A percentile compares a stretch with the other conserved stretches of the same genome.
These are phyloP conservation scores for Trichocladium antarcticum DNA, from an alignment of 495 filamentous ascomycete species.

Conservation along the genomic window DNA sequence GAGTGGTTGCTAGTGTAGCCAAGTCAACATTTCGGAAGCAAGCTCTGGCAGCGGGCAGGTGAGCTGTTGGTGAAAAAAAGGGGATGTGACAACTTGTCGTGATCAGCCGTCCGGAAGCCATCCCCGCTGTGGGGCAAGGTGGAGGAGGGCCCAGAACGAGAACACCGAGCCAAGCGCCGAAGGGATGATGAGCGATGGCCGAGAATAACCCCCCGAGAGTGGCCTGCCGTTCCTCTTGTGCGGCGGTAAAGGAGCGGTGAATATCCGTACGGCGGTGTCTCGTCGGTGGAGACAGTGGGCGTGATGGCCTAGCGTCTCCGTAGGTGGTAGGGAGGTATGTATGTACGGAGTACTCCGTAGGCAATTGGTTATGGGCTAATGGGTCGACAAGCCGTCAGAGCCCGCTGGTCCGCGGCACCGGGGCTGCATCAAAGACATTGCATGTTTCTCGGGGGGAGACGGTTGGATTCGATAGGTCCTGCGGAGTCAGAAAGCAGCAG, in stretches of 20 bases:
- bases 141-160: background rate
- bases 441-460: background rate
- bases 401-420: background rate
- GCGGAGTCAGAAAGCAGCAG: background rate
- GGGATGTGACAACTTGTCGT: constrained; percentile 11
- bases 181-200: constrained; percentile 6
- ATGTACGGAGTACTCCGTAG: too few relatives aligned
- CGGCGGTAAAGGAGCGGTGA: constrained; percentile 17
- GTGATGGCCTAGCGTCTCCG: too few relatives aligned
- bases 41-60: background rate
- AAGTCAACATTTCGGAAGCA: background rate
- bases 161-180: constrained; percentile 2
- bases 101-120: constrained; percentile 17
- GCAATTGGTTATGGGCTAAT: too few relatives aligned
- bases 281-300: background rate
- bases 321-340: too few relatives aligned
- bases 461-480: background rate
- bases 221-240: background rate
- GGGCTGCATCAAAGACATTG: background rate
- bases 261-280: background rate
- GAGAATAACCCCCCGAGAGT: constrained; percentile 14
- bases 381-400: background rate
- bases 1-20: background rate
- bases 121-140: constrained; percentile 20
- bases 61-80: background rate